These are phyloP conservation scores for Barnettozyma wickerhamii DNA, from an alignment of 805 yeast species.

Conservation along the genomic window DNA sequence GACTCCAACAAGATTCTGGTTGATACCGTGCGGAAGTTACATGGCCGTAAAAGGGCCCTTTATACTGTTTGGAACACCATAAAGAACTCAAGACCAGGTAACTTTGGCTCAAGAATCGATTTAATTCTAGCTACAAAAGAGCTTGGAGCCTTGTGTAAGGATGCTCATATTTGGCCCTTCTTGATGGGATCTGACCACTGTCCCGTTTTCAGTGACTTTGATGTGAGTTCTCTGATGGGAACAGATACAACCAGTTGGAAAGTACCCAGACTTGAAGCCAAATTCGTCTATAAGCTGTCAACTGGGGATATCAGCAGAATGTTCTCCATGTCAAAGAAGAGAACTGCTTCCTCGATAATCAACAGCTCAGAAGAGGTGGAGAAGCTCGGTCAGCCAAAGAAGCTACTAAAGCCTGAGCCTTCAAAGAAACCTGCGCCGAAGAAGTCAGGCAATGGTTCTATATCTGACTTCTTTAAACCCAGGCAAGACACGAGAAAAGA, in stretches of 20 bases:
- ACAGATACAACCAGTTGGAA: background rate
- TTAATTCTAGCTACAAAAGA: constrained; percentile 51
- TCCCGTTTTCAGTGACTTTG: constrained; percentile 75
- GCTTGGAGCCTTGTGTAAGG: constrained; percentile 29
- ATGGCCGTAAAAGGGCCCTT: constrained; percentile 57
- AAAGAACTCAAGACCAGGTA: constrained; percentile 69
- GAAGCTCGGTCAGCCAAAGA: constrained; percentile 2
- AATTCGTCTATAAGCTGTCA: constrained; percentile 38
- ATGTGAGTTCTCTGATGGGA: constrained; percentile 14
- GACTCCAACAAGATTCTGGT: constrained; percentile 41
- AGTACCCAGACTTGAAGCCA: constrained; percentile 50
- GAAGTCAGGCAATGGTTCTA: constrained; percentile 9
- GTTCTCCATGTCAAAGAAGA: constrained; percentile 28
- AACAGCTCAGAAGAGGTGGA: too few relatives aligned
- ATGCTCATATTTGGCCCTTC: constrained; percentile 57
- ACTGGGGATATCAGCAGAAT: constrained; percentile 31
- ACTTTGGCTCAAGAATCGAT: constrained; percentile 88
- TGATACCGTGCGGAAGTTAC: constrained; percentile 55
- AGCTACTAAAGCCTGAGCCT: background rate
- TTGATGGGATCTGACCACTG: constrained; percentile 92
- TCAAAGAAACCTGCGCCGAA: constrained; percentile 12
- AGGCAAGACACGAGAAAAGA: background rate
- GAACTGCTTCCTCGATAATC: constrained; percentile 5
- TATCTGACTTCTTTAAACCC: constrained; percentile 14
- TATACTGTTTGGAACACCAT: constrained; percentile 93